Percentiles rank a stretch among this genome's conserved stretches.
These are phyloP conservation scores for Poa annua DNA, from an alignment of 176 grass and related monocot species.

Conservation along the genomic window DNA sequence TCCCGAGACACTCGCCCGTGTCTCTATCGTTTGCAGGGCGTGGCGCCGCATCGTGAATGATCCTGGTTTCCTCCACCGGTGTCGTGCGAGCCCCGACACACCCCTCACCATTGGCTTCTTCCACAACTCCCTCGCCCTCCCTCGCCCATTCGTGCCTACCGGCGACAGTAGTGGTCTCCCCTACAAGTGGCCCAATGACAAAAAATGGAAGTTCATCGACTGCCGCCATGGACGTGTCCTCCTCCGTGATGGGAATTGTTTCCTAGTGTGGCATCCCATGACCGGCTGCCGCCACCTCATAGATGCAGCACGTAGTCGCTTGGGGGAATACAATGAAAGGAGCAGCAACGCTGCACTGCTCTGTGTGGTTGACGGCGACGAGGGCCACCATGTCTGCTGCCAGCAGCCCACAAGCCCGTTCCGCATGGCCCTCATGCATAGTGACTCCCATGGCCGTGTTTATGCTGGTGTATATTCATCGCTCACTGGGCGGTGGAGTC, in stretches of 20 bases:
- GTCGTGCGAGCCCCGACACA: too few species aligned
- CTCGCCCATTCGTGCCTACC: not conserved
- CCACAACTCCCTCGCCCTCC: not conserved
- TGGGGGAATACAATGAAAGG: not conserved
- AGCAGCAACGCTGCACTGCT: not conserved
- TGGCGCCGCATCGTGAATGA: not conserved
- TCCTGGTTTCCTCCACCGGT: not conserved
- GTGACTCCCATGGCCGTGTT: not conserved
- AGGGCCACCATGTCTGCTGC: not conserved
- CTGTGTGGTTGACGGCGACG: not conserved
- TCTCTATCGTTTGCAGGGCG: not conserved
- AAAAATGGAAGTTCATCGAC: not conserved
- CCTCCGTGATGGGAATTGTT: not conserved
- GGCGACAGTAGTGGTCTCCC: not conserved
- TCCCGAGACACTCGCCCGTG: not conserved
- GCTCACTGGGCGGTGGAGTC: not conserved
- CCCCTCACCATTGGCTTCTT: conserved; percentile 7
- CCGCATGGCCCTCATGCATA: not conserved
- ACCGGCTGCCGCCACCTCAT: not conserved
- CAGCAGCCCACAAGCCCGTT: not conserved
- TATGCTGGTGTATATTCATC: not conserved
- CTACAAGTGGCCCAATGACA: not conserved
- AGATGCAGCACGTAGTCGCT: not conserved
- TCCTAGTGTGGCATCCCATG: conserved; percentile 14
- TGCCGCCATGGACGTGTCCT: conserved; percentile 3